Evolutionary conservation across 352 stramenopile genomes (phyloP).

Genomic region (Pythium dissotocum): DNA sequence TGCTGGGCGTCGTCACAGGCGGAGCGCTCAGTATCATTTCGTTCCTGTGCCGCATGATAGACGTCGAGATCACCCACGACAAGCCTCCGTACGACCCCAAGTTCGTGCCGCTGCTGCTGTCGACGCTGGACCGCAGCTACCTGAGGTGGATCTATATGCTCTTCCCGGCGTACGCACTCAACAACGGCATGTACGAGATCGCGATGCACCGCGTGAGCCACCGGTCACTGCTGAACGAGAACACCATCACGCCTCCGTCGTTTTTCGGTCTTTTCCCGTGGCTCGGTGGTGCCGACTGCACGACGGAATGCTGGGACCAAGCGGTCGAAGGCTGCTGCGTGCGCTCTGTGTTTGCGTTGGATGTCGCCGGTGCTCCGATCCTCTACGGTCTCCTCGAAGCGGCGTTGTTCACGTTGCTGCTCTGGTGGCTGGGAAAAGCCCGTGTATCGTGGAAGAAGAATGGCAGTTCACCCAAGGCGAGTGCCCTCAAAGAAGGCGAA

Average conservation of each 20-base stretch:
- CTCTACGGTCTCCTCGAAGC: constrained; percentile 49
- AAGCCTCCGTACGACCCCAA: background rate
- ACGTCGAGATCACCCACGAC: constrained; percentile 29
- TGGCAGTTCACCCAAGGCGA: too few species aligned
- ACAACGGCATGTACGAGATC: constrained; percentile 66
- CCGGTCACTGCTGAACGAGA: constrained; percentile 44
- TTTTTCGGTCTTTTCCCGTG: constrained; percentile 55
- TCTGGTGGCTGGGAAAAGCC: too few species aligned
- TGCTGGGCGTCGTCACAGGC: constrained; percentile 52
- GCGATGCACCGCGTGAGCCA: constrained; percentile 41
- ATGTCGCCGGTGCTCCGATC: constrained; percentile 44
- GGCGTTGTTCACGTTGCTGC: constrained; percentile 33
- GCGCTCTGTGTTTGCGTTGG: constrained; percentile 41
- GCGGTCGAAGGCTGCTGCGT: constrained; percentile 38
- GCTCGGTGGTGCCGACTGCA: constrained; percentile 34
- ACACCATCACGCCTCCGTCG: constrained; percentile 34
- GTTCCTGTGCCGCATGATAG: constrained; percentile 65
- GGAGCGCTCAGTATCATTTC: constrained; percentile 70
- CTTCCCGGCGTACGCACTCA: constrained; percentile 64
- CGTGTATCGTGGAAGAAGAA: too few species aligned
- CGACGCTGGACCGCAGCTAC: constrained; percentile 58
- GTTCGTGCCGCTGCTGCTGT: constrained; percentile 35
- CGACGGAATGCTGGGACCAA: constrained; percentile 45
- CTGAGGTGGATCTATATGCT: constrained; percentile 71
- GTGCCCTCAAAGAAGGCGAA: constrained; percentile 18